Conservation (phyloP, 371 early-diverging fungal species). For the Smittium culicis region DNA sequence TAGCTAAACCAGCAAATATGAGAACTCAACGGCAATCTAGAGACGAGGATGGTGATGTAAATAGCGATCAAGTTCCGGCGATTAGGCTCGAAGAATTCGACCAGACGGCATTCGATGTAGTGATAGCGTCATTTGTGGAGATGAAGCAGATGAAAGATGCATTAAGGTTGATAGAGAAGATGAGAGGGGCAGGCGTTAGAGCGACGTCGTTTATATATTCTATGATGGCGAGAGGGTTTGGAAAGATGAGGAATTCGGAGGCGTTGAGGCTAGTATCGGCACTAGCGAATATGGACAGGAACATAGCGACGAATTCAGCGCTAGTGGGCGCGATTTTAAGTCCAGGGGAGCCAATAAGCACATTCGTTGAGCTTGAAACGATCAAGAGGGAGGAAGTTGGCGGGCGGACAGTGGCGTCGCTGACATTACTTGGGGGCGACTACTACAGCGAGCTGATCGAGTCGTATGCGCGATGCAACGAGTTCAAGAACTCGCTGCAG, state of each 20-base stretch:
- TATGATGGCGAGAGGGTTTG: background rate
- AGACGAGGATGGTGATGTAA: too few species aligned
- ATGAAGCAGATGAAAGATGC: background rate
- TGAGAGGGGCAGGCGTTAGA: background rate
- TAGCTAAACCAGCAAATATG: too few species aligned
- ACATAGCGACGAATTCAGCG: constrained; percentile 12
- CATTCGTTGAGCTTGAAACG: background rate
- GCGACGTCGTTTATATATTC: background rate
- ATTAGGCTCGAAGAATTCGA: background rate
- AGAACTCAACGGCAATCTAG: too few species aligned
- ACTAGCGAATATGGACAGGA: constrained; percentile 28
- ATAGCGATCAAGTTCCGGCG: too few species aligned
- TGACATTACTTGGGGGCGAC: constrained; percentile 14
- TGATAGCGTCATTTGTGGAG: background rate
- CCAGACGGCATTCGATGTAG: background rate
- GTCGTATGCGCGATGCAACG: constrained; percentile 24
- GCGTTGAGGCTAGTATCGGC: constrained; percentile 23
- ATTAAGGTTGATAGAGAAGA: background rate
- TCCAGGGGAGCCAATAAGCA: background rate
- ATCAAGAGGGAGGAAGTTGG: background rate
- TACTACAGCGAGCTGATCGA: constrained; percentile 29
- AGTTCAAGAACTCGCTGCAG: constrained; percentile 25
- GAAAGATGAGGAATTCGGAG: background rate
- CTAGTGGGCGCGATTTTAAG: background rate
- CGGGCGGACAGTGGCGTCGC: constrained; percentile 9